A percentile compares a stretch with the other conserved stretches of the same genome.
These are phyloP conservation scores for Spiromastix sp. DNA, from an alignment of 2,329 filamentous ascomycete genomes.

Conservation along the genomic window DNA sequence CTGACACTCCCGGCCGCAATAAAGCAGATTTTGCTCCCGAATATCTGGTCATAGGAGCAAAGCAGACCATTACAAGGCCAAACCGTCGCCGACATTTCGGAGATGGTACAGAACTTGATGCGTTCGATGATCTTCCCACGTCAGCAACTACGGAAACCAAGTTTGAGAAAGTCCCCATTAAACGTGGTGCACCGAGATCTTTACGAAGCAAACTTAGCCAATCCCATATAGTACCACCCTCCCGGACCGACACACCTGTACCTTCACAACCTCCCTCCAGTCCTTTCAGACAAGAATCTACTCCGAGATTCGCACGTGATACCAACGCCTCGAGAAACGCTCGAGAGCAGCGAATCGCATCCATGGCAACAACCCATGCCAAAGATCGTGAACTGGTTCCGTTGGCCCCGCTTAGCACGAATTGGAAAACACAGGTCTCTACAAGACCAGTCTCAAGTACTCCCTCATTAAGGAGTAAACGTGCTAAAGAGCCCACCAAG, in stretches of 20 bases:
- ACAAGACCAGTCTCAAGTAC: slow-evolving; percentile 42
- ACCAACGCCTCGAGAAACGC: slow-evolving; percentile 57
- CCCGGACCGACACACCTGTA: slow-evolving; percentile 30
- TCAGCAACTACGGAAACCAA: slow-evolving; percentile 71
- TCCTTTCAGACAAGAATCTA: slow-evolving; percentile 40
- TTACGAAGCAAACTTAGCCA: slow-evolving; percentile 41
- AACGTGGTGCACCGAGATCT: slow-evolving; percentile 56
- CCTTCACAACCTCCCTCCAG: slow-evolving; percentile 50
- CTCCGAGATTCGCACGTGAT: slow-evolving; percentile 55
- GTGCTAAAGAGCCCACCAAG: slow-evolving; percentile 40
- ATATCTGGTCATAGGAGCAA: slow-evolving; percentile 44
- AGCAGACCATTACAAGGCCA: slow-evolving; percentile 66
- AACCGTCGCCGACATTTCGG: slow-evolving; percentile 66
- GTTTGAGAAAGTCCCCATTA: slow-evolving; percentile 69
- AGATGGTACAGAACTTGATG: slow-evolving; percentile 83
- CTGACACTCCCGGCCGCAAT: slow-evolving; percentile 39
- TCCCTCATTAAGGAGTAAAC: slow-evolving; percentile 37
- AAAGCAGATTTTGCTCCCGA: slow-evolving; percentile 40
- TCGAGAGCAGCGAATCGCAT: slow-evolving; percentile 49
- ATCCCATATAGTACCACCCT: slow-evolving; percentile 21
- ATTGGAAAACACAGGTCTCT: slow-evolving; percentile 48
- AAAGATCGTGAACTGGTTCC: slow-evolving; percentile 34
- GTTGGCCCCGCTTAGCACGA: slow-evolving; percentile 43
- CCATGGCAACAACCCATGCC: slow-evolving; percentile 21
- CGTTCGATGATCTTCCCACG: slow-evolving; percentile 89